phyloP scores from a whole-genome alignment of 2,329 filamentous ascomycete genomes.

The Teratosphaeria viscida region DNA sequence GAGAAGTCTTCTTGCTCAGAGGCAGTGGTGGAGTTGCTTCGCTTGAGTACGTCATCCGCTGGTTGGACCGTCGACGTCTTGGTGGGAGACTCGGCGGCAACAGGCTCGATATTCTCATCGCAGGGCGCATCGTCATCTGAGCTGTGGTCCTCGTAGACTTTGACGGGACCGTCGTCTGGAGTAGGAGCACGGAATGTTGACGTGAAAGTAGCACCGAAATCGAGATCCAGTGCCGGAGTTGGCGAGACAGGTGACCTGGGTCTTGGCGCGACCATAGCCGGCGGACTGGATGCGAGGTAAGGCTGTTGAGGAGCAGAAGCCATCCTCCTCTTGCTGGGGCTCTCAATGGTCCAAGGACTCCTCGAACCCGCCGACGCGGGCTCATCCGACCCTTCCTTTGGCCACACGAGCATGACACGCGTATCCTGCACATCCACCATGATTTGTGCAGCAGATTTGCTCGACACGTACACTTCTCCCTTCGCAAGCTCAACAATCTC shows the following conservation, averaged over 20 bases:
- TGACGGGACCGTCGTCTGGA: constrained; percentile 40
- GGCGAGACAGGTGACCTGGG: constrained; percentile 65
- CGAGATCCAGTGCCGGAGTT: constrained; percentile 41
- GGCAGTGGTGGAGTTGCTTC: constrained; percentile 10
- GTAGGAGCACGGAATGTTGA: constrained; percentile 30
- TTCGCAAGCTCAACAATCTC: constrained; percentile 77
- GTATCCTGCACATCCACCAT: constrained; percentile 93
- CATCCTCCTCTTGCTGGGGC: constrained; percentile 40
- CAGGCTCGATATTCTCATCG: constrained; percentile 17
- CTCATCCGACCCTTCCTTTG: constrained; percentile 43
- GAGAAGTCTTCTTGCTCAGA: constrained; percentile 51
- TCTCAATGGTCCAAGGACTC: constrained; percentile 55
- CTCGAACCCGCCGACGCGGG: constrained; percentile 48
- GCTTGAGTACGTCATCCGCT: background rate
- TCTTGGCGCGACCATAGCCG: constrained; percentile 51
- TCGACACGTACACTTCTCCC: constrained; percentile 80
- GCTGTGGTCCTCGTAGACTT: constrained; percentile 62
- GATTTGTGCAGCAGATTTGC: constrained; percentile 78
- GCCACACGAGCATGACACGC: constrained; percentile 83
- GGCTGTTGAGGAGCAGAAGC: constrained; percentile 26
- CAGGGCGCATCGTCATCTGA: constrained; percentile 40
- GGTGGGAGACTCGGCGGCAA: background rate
- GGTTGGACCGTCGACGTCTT: background rate
- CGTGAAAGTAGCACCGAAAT: constrained; percentile 31
- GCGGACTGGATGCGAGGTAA: constrained; percentile 48